Evolutionary conservation across 2,329 filamentous ascomycete species (phyloP).

Genomic region (Mariannaea sp.): DNA sequence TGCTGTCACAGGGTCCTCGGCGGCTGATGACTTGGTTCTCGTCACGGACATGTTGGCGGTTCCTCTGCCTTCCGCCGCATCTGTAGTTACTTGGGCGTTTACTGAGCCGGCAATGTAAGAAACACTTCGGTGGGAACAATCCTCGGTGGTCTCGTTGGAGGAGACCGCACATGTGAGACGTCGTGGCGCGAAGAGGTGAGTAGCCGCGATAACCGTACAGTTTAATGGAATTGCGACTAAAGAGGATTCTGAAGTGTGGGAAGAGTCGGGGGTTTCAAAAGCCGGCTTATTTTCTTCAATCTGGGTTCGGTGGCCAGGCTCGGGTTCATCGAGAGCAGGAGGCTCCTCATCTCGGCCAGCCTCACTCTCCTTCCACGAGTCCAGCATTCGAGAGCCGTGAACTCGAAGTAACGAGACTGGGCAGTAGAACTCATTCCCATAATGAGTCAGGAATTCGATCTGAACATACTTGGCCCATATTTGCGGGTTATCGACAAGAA

Average conservation of each 20-base stretch:
- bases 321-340: conserved; percentile 34
- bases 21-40: conserved; percentile 15
- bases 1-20: conserved; percentile 20
- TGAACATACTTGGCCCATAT: conserved; percentile 95
- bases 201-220: background rate
- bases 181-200: conserved; percentile 6
- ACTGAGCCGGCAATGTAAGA: conserved; percentile 12
- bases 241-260: background rate
- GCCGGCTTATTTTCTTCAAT: conserved; percentile 10
- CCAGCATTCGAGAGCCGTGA: conserved; percentile 94
- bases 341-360: conserved; percentile 66
- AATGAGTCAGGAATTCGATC: conserved; percentile 91
- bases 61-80: conserved; percentile 20
- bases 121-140: background rate
- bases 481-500: conserved; percentile 88
- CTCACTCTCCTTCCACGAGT: conserved; percentile 87
- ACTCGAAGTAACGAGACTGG: conserved; percentile 88
- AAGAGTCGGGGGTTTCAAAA: conserved; percentile 3
- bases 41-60: conserved; percentile 16
- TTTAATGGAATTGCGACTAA: background rate
- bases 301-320: conserved; percentile 15
- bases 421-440: conserved; percentile 96
- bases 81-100: conserved; percentile 1
- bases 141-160: conserved; percentile 7
- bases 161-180: conserved; percentile 18